Evolutionary conservation across 176 grass and related monocot species (phyloP).

Genomic region (Hsuehochloa calcarea): DNA sequence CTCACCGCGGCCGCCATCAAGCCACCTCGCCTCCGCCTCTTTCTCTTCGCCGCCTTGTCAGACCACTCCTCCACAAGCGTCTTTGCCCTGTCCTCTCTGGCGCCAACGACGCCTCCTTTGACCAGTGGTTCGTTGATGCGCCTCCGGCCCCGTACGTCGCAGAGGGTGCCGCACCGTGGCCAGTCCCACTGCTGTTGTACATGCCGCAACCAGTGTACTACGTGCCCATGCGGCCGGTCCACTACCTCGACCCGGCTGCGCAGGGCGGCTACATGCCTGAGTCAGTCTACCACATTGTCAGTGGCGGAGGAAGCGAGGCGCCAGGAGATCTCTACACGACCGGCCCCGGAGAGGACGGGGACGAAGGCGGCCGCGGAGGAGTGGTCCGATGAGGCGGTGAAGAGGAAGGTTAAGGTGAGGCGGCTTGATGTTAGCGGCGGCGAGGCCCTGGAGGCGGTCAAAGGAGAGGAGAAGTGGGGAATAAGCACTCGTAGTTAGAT

Average conservation of each 20-base stretch:
- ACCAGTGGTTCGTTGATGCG: conserved; percentile 63
- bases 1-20: too few species aligned
- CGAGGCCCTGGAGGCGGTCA: too few species aligned
- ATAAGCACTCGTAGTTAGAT: too few species aligned
- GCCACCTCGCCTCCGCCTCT: too few species aligned
- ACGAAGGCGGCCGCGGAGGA: too few species aligned
- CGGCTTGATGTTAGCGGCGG: too few species aligned
- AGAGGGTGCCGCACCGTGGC: conserved; percentile 39
- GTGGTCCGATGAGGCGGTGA: too few species aligned
- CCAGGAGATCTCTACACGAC: conserved; percentile 33
- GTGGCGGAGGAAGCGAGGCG: conserved; percentile 30
- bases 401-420: too few species aligned
- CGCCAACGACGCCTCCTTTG: conserved; percentile 28
- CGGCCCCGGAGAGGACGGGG: not conserved
- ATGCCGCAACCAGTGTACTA: conserved; percentile 55
- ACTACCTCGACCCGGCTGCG: conserved; percentile 37
- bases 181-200: conserved; percentile 42
- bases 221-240: conserved; percentile 35
- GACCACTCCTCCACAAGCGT: conserved; percentile 3
- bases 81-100: conserved; percentile 55
- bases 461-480: too few species aligned
- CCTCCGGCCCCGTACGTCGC: not conserved
- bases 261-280: conserved; percentile 41
- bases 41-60: not conserved
- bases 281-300: conserved; percentile 41